These are phyloP conservation scores for Haplosporangium gracile DNA, from an alignment of 192 early-diverging fungal genomes.

Conservation along the genomic window DNA sequence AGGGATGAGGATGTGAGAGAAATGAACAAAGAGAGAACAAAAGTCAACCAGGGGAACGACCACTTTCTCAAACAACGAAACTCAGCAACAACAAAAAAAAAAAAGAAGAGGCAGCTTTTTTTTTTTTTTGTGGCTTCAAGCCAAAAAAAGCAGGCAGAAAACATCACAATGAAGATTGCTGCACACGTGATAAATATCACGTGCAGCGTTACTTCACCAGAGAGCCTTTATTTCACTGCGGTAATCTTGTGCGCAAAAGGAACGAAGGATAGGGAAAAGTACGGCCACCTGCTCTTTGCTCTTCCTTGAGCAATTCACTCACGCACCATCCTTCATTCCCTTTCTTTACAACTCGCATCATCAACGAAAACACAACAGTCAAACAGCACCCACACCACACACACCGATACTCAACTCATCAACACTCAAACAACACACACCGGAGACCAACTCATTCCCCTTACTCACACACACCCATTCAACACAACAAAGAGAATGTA, in stretches of 20 bases:
- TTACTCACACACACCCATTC: background rate
- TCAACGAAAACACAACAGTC: too few species aligned
- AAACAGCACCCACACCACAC: background rate
- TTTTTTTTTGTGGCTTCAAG: constrained; percentile 4
- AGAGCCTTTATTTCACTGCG: too few species aligned
- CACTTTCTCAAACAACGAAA: background rate
- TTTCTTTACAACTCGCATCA: too few species aligned
- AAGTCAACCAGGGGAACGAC: background rate
- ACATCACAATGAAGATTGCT: too few species aligned
- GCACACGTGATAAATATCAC: background rate
- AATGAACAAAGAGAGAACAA: background rate
- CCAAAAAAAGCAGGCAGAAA: background rate
- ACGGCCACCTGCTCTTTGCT: background rate
- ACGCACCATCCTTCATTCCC: too few species aligned
- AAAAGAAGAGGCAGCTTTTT: background rate
- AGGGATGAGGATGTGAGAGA: background rate
- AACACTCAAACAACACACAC: background rate
- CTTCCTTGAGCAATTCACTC: too few species aligned
- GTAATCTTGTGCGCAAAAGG: too few species aligned
- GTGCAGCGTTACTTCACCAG: too few species aligned
- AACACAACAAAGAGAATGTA: constrained; percentile 56
- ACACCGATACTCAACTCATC: background rate
- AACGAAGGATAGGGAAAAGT: background rate
- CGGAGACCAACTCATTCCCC: background rate
- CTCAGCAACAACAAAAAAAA: constrained; percentile 1